Base-by-base conservation (phyloP, 2,329 filamentous ascomycete species). In the Beauveria pseudobassiana region DNA sequence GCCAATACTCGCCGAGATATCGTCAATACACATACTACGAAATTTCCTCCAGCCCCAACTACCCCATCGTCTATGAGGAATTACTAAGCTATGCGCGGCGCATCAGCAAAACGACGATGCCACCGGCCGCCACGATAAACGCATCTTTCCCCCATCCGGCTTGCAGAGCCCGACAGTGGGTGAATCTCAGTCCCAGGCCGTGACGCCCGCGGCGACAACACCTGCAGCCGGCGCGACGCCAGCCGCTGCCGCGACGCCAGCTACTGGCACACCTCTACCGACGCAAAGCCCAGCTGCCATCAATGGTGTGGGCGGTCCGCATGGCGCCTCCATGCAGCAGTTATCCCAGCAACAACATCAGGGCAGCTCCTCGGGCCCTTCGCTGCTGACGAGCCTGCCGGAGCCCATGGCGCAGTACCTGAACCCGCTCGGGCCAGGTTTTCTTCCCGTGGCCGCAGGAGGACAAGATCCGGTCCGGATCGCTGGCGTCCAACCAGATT, bases 361-460 rank as follows among this genome's bases (percentile, higher is more conserved):
- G 73, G 45, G 72, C 71, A 38, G 20, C 2, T 64, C 69, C 1
- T 63, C 57, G 4, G 59, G 59, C 4, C 50, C 69, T 1, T 71
- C 71, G 1, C 68, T 70, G 40, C 70, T 69, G 56, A 79, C 77
- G 1, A 75, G 71, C 5, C 76, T 86, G 1, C 83, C 83, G 1
- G 75, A 79, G 38, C 73, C 76, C 58, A 74, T 83, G 63, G 76
- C 73, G 57, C 75, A 76, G 59, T 80, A 78, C 65, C 71, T 85
- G 51, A 86, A 88, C 68, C 82, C 84, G 0, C 73, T 79, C 80
- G 9, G 80, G 82, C 10, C 77, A 81, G 43, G 70, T 78, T n/a
- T 96, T 92, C 76, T 81, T 86, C 52, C 90, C 91, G 1, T 96
- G 90, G 90, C 90, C 90, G 0, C 79, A 78, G 30, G 86, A 90